Evolutionary conservation across 768 basidiomycete genomes (phyloP).

Genomic region (Clathrus columnatus): DNA sequence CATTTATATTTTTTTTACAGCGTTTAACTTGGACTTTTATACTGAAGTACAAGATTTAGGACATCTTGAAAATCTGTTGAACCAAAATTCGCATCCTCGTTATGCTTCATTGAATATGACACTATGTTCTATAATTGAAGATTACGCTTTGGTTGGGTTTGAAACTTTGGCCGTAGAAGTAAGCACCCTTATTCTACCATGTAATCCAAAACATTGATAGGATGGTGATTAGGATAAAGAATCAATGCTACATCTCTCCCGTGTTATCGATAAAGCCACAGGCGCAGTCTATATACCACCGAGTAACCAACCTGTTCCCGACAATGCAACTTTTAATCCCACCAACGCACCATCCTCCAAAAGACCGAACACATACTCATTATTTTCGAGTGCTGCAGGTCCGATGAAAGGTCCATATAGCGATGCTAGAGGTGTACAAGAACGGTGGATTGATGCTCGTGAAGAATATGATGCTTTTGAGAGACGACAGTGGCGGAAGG

Average conservation of each 20-base stretch:
- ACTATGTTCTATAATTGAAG: conserved; percentile 88
- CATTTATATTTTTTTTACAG: conserved; percentile 31
- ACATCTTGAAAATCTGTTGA: conserved; percentile 71
- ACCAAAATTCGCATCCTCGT: conserved; percentile 53
- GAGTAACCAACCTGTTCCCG: conserved; percentile 17
- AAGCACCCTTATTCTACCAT: conserved; percentile 16
- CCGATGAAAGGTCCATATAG: conserved; percentile 10
- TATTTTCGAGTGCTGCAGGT: conserved; percentile 48
- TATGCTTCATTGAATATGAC: conserved; percentile 79
- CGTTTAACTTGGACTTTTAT: conserved; percentile 96
- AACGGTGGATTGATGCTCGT: conserved; percentile 84
- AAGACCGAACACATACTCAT: conserved; percentile 51
- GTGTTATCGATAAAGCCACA: conserved; percentile 80
- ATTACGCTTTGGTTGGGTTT: conserved; percentile 87
- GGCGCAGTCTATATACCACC: conserved; percentile 82
- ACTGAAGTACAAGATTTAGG: conserved; percentile 96
- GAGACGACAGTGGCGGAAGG: conserved; percentile 63
- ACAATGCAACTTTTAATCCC: conserved; percentile 17
- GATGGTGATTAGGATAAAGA: conserved; percentile 64
- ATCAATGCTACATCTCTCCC: conserved; percentile 86
- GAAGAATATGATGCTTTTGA: conserved; percentile 81
- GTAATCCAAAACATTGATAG: background rate
- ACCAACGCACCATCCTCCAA: conserved; percentile 13
- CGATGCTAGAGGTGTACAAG: conserved; percentile 72
- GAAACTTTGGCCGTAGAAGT: conserved; percentile 97